These are phyloP conservation scores for Moricandia moricandioides DNA, from an alignment of 345 rosid species.

Conservation along the genomic window DNA sequence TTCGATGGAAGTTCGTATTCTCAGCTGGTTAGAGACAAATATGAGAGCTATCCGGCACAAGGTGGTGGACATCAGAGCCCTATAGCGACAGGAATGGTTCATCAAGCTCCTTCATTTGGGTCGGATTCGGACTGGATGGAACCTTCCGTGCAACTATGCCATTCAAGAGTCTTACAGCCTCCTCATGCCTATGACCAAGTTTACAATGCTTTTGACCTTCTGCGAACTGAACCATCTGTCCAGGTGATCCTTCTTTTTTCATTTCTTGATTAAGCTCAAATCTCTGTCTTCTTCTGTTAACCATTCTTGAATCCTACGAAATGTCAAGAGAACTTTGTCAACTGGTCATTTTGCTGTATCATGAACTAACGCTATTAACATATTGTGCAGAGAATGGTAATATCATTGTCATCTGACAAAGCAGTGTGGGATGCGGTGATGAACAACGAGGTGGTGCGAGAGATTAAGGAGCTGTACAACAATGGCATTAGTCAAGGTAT, in stretches of 20 bases:
- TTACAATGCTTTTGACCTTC: slow-evolving; percentile 69
- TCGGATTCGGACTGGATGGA: slow-evolving; percentile 75
- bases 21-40: slow-evolving; percentile 53
- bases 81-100: slow-evolving; percentile 34
- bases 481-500: slow-evolving; percentile 49
- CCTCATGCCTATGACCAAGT: slow-evolving; percentile 52
- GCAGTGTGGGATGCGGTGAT: slow-evolving; percentile 92
- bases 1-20: slow-evolving; percentile 49
- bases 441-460: slow-evolving; percentile 72
- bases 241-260: slow-evolving; percentile 47
- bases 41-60: slow-evolving; percentile 38
- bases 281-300: background rate
- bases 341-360: background rate
- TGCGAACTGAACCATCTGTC: slow-evolving; percentile 72
- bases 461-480: slow-evolving; percentile 56
- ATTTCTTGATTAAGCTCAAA: slow-evolving; percentile 4
- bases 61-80: slow-evolving; percentile 36
- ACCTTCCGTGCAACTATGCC: slow-evolving; percentile 50
- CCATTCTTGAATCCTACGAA: background rate
- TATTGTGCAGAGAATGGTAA: slow-evolving; percentile 66
- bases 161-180: slow-evolving; percentile 51
- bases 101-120: slow-evolving; percentile 45
- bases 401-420: slow-evolving; percentile 79
- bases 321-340: background rate
- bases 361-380: background rate